Percentiles rank a stretch among this genome's conserved stretches.
Conservation (phyloP, 164 flowering plant genomes). For the Euptelea pleiosperma region DNA sequence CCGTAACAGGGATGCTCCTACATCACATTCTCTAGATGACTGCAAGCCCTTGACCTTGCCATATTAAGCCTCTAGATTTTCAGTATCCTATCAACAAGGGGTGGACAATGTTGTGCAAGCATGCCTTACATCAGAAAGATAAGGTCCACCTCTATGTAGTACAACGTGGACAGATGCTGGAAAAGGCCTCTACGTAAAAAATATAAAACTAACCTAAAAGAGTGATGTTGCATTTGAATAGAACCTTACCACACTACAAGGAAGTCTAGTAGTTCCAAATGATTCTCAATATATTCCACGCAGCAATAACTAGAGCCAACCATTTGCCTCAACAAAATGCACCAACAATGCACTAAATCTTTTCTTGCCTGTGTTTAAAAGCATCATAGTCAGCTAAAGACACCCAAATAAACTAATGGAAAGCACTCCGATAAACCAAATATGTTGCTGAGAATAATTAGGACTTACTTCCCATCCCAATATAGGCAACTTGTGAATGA, state of each 20-base stretch:
- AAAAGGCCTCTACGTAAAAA: no score
- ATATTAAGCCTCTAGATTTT: no score
- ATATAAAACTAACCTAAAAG: no score
- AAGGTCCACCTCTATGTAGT: no score
- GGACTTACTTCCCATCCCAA: constrained; percentile 92
- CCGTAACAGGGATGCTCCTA: no score
- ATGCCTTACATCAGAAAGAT: no score
- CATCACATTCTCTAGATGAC: no score
- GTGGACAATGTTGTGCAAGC: no score
- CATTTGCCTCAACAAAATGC: constrained; percentile 75
- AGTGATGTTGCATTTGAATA: not conserved
- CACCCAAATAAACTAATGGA: not conserved
- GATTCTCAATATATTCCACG: constrained; percentile 74
- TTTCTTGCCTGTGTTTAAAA: constrained; percentile 76
- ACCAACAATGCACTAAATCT: constrained; percentile 86
- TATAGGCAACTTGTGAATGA: constrained; percentile 70
- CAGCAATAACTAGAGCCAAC: constrained; percentile 74
- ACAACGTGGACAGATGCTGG: no score
- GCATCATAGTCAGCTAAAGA: constrained; percentile 6
- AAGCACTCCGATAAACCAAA: not conserved
- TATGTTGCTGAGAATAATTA: not conserved
- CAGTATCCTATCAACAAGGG: no score
- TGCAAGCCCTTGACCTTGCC: no score
- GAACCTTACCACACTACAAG: constrained; percentile 79
- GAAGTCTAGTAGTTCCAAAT: constrained; percentile 80